Evolutionary conservation across 192 early-diverging fungal species (phyloP).

Genomic region (Coemansia sp.): DNA sequence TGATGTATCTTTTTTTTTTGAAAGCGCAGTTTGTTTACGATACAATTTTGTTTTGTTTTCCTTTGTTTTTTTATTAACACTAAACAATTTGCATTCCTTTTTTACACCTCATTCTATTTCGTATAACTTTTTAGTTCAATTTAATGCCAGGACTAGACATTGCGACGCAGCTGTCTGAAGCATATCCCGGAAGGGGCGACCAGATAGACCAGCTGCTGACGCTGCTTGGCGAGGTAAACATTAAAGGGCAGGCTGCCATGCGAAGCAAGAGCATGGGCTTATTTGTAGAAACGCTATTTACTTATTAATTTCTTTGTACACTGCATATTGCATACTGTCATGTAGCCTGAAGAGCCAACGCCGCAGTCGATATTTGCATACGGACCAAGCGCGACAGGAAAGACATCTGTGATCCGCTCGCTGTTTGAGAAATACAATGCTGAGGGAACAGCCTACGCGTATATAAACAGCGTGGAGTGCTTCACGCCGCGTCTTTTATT

Average conservation of each 20-base stretch:
- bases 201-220: conserved; percentile 40
- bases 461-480: conserved; percentile 77
- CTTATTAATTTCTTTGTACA: not conserved
- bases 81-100: not conserved
- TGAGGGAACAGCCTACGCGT: conserved; percentile 30
- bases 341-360: conserved; percentile 31
- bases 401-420: conserved; percentile 53
- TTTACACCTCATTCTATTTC: not conserved
- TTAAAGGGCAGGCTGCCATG: no score
- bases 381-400: conserved; percentile 62
- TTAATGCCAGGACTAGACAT: not conserved
- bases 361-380: conserved; percentile 59
- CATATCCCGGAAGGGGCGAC: conserved; percentile 38
- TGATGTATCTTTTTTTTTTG: no score
- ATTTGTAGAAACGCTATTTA: no score
- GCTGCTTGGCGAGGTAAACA: conserved; percentile 34
- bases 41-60: not conserved
- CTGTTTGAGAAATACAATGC: conserved; percentile 44
- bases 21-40: no score
- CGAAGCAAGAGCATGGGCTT: no score
- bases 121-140: not conserved
- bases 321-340: no score
- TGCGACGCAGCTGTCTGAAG: conserved; percentile 63
- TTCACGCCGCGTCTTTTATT: conserved; percentile 75
- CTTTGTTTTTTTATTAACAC: not conserved